Evolutionary conservation across 176 grass and related monocot genomes (phyloP).

Genomic region (Ensete ventricosum): DNA sequence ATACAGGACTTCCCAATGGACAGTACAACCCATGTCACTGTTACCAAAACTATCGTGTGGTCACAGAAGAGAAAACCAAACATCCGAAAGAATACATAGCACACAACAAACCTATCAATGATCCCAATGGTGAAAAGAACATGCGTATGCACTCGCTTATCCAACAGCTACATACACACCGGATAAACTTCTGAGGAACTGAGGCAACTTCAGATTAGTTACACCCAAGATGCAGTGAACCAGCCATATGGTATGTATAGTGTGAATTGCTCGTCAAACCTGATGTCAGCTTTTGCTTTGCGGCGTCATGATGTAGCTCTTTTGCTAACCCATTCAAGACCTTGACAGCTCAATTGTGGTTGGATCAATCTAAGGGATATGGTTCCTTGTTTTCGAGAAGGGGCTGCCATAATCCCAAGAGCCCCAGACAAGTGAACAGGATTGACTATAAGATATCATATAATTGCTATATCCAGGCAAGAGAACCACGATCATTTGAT

Average conservation of each 20-base stretch:
- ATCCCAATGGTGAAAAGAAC: constrained; percentile 26
- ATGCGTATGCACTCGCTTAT: constrained; percentile 17
- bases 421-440: background rate
- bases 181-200: constrained; percentile 20
- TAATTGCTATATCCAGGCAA: constrained; percentile 40
- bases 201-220: background rate
- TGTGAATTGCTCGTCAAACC: background rate
- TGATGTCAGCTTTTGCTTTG: background rate
- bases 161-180: constrained; percentile 53
- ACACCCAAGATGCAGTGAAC: background rate
- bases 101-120: constrained; percentile 35
- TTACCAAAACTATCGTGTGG: constrained; percentile 22
- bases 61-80: constrained; percentile 33
- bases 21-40: background rate
- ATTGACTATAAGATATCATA: background rate
- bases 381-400: background rate
- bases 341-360: background rate
- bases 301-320: background rate
- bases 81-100: constrained; percentile 60
- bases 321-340: background rate
- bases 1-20: constrained; percentile 1
- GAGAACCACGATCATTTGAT: constrained; percentile 60
- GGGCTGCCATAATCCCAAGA: background rate
- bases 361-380: background rate
- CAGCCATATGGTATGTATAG: background rate